These are phyloP conservation scores for Lathyrus tuberosus DNA, from an alignment of 306 rosid species.

Conservation along the genomic window DNA sequence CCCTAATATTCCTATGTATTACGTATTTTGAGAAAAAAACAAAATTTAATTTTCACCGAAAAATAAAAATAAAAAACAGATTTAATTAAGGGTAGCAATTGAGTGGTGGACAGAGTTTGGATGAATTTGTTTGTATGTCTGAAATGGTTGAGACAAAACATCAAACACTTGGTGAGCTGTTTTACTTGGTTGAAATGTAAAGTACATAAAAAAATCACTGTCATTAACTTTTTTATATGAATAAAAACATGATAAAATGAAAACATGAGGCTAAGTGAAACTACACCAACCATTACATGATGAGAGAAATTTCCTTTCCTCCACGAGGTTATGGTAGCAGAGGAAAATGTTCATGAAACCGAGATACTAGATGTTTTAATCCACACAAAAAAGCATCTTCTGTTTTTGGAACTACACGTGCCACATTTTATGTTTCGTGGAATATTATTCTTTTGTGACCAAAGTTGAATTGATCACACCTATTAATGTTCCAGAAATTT, in stretches of 20 bases:
- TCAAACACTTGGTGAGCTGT: constrained; percentile 8
- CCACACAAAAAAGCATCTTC: neutral
- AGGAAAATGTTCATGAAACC: neutral
- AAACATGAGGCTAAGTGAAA: neutral
- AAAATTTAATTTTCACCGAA: neutral
- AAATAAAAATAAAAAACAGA: neutral
- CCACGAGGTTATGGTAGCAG: neutral
- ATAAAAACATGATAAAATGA: neutral
- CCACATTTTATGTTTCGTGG: neutral
- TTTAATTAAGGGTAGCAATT: neutral
- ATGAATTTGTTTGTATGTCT: neutral
- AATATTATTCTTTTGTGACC: neutral
- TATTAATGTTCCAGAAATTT: neutral
- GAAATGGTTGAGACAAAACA: neutral
- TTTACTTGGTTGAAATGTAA: neutral
- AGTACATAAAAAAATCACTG: neutral
- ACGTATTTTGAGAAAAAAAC: neutral
- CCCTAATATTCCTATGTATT: neutral
- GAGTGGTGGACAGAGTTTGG: constrained; percentile 10
- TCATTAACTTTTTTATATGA: neutral
- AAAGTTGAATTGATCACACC: neutral
- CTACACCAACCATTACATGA: constrained; percentile 2
- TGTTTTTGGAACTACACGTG: constrained; percentile 1
- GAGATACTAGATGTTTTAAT: neutral
- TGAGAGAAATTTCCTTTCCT: neutral